Conservation (phyloP, 805 yeast genomes). For the Isabelozyma pseudorhagii region DNA sequence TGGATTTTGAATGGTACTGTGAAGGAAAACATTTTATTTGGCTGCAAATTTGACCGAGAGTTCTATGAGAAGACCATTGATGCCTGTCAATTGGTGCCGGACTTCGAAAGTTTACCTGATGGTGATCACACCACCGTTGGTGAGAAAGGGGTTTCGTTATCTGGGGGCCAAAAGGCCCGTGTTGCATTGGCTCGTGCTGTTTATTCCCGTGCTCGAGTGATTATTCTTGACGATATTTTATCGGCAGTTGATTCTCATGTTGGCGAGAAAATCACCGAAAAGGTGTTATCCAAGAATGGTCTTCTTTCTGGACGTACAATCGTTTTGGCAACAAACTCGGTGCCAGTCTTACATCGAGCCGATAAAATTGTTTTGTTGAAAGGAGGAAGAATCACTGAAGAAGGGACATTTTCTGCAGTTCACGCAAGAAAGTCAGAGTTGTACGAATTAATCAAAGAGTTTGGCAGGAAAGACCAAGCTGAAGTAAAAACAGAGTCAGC, state of each 20-base stretch:
- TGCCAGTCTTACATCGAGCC: constrained; percentile 32
- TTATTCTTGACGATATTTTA: constrained; percentile 38
- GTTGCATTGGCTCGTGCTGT: constrained; percentile 41
- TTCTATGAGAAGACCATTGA: constrained; percentile 30
- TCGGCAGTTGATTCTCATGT: constrained; percentile 45
- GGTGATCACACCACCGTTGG: constrained; percentile 43
- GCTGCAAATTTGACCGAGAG: constrained; percentile 26
- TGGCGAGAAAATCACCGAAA: constrained; percentile 29
- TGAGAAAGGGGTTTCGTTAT: constrained; percentile 40
- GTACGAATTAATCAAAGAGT: constrained; percentile 27
- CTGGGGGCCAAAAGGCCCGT: constrained; percentile 44
- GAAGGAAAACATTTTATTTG: constrained; percentile 38
- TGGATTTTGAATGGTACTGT: constrained; percentile 42
- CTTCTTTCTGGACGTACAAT: constrained; percentile 31
- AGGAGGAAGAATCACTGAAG: constrained; percentile 27
- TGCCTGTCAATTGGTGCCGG: constrained; percentile 36
- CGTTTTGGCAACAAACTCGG: constrained; percentile 39
- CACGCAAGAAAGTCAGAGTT: constrained; percentile 36
- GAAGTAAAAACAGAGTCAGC: constrained; percentile 4
- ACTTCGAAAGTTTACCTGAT: constrained; percentile 34
- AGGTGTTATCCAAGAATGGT: constrained; percentile 30
- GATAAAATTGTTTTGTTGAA: constrained; percentile 28
- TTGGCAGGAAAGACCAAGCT: constrained; percentile 19
- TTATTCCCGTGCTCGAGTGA: constrained; percentile 37
- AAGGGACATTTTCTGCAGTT: constrained; percentile 49